A percentile compares a stretch with the other conserved stretches of the same genome.
phyloP scores from a whole-genome alignment of 768 basidiomycete species.

The Kondoa subrosea region DNA sequence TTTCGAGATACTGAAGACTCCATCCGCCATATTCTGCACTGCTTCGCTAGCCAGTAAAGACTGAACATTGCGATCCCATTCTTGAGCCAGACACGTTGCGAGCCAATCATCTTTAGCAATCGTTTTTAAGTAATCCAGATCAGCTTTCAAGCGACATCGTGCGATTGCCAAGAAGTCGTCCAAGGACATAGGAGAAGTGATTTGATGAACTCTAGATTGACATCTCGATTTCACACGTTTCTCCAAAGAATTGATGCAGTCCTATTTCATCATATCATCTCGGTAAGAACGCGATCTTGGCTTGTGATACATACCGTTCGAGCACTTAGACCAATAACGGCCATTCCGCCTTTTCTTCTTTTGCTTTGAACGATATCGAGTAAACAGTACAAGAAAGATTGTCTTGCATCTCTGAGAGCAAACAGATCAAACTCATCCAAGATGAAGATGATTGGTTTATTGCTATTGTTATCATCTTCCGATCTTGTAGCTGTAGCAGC shows the following conservation, averaged over 20 bases:
- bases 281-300: no score
- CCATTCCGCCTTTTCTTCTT: conserved; percentile 39
- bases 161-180: conserved; percentile 42
- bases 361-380: conserved; percentile 85
- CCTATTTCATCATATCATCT: conserved; percentile 33
- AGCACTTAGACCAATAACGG: conserved; percentile 66
- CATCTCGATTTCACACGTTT: conserved; percentile 96
- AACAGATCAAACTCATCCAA: conserved; percentile 91
- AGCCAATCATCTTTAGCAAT: conserved; percentile 14
- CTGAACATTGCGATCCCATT: conserved; percentile 51
- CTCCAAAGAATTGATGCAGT: conserved; percentile 74
- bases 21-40: background rate
- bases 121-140: conserved; percentile 28
- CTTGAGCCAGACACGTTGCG: conserved; percentile 28
- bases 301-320: conserved; percentile 42
- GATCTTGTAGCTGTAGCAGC: conserved; percentile 30
- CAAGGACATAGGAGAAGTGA: conserved; percentile 44
- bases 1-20: conserved; percentile 41
- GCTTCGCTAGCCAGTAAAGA: conserved; percentile 38
- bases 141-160: conserved; percentile 37
- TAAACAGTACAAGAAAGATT: conserved; percentile 83
- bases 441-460: conserved; percentile 47
- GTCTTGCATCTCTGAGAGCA: conserved; percentile 65
- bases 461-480: conserved; percentile 10
- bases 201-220: conserved; percentile 72